Conservation (phyloP, 2,329 filamentous ascomycete genomes). For the Laburnicola sp. region DNA sequence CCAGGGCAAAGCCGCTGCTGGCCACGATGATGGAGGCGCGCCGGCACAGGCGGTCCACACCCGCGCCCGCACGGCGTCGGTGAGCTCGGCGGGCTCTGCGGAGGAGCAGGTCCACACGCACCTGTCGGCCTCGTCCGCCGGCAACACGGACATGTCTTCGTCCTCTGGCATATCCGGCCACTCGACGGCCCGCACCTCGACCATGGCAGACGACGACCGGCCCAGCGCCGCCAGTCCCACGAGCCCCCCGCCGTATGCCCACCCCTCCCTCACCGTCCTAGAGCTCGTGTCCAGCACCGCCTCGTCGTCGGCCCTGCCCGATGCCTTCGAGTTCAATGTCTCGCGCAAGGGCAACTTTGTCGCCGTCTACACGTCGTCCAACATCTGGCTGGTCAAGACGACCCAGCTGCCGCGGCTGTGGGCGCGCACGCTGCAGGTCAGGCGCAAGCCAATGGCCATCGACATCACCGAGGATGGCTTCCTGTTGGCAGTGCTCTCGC, state of each 20-base stretch:
- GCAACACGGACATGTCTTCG: conserved; percentile 30
- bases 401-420: conserved; percentile 41
- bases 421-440: conserved; percentile 42
- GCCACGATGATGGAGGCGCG: conserved; percentile 19
- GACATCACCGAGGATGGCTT: conserved; percentile 79
- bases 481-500: conserved; percentile 76
- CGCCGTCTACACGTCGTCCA: conserved; percentile 43
- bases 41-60: conserved; percentile 1
- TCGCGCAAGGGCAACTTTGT: conserved; percentile 43
- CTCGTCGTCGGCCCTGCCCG: conserved; percentile 44
- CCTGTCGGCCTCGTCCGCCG: conserved; percentile 38
- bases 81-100: conserved; percentile 29
- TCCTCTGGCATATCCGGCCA: conserved; percentile 33
- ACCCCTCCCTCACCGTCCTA: conserved; percentile 40
- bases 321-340: conserved; percentile 43
- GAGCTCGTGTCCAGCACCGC: conserved; percentile 45
- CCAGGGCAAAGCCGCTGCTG: conserved; percentile 31
- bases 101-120: conserved; percentile 29
- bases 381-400: conserved; percentile 45
- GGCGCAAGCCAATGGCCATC: conserved; percentile 57
- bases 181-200: conserved; percentile 42
- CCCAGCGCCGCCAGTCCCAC: conserved; percentile 21
- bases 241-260: conserved; percentile 31
- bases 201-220: conserved; percentile 35
- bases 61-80: conserved; percentile 23